Percentiles rank a stretch among this genome's conserved stretches.
phyloP scores from a whole-genome alignment of 2,329 filamentous ascomycete genomes.

The Grosmannia serpens region DNA sequence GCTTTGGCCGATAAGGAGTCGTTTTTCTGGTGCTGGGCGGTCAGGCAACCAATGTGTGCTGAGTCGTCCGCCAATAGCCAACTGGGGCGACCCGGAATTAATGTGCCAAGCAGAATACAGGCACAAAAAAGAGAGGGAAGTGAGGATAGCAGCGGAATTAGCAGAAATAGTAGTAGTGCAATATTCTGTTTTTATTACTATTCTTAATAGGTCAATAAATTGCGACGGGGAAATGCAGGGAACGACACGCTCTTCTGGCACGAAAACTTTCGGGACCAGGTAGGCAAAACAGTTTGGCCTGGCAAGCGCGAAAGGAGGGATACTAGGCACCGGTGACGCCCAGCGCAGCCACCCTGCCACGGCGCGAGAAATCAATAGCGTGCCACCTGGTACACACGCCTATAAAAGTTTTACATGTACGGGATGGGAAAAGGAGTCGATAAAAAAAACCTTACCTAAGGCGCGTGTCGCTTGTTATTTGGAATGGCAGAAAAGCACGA shows the following conservation, averaged over 20 bases:
- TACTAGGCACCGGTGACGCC: too few species aligned
- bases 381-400: too few species aligned
- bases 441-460: constrained; percentile 23
- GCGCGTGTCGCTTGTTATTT: constrained; percentile 13
- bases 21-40: background rate
- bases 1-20: constrained; percentile 3
- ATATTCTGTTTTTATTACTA: too few species aligned
- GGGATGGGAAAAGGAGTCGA: constrained; percentile 12
- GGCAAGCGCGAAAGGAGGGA: too few species aligned
- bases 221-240: too few species aligned
- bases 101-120: background rate
- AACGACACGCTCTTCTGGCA: too few species aligned
- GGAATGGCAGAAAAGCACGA: background rate
- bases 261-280: too few species aligned
- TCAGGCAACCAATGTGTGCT: background rate
- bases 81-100: background rate
- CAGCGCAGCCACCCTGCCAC: too few species aligned
- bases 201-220: too few species aligned
- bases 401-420: too few species aligned
- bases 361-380: too few species aligned
- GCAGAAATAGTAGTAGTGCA: background rate
- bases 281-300: too few species aligned
- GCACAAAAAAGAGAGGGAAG: background rate
- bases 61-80: background rate
- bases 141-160: background rate